Base-by-base conservation (phyloP, 208 protist species). In the Acanthamoeba lugdunensis region DNA sequence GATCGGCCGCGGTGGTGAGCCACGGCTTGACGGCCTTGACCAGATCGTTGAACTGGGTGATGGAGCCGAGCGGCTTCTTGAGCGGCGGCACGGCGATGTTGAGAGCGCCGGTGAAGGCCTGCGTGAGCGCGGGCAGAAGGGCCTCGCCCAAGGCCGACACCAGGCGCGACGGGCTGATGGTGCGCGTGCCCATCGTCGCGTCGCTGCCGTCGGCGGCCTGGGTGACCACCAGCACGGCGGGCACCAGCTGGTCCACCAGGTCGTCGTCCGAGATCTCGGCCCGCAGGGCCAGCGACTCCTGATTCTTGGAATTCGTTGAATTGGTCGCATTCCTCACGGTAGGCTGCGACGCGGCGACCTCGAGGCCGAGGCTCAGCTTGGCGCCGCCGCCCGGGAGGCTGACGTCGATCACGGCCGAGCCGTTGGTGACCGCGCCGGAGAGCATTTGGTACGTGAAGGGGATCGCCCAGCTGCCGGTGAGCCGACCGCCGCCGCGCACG, bases 361-460 rank as follows among this genome's bases (percentile, higher is more conserved):
- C 23, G 41, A 21, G 48, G 61, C 30, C 33, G 69, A 77, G 25
- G 28, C 28, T n/a, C 69, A 77, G 30, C 69, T 9, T n/a, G 69
- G 33, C 69, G n/a, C 69, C 69, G 69, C 4, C 69, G 21, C 45
- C 21, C 30, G 77, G 77, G 30, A 85, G n/a, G 48, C 52, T 54
- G 33, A 85, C 45, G 9, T 30, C 16, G 14, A 85, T 7, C 6
- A 4, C 71, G 2, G 45, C 77, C n/a, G 28, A 16, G 41, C 50
- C 79, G 45, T 9, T 18, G 23, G 79, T 41, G n/a, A 87, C 52
- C 11, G 48, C 25, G 18, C 79, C 79, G 3, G 79, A 63, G 23
- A 87, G 79, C 79, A 87, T 87, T 28, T 30, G 7, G 79, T 45
- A 87, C 16, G 79, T 87, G 79, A 87, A 87, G 18, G 79, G 79